Evolutionary conservation across 495 filamentous ascomycete species (phyloP).

Genomic region (Tetracladium marchalianum): DNA sequence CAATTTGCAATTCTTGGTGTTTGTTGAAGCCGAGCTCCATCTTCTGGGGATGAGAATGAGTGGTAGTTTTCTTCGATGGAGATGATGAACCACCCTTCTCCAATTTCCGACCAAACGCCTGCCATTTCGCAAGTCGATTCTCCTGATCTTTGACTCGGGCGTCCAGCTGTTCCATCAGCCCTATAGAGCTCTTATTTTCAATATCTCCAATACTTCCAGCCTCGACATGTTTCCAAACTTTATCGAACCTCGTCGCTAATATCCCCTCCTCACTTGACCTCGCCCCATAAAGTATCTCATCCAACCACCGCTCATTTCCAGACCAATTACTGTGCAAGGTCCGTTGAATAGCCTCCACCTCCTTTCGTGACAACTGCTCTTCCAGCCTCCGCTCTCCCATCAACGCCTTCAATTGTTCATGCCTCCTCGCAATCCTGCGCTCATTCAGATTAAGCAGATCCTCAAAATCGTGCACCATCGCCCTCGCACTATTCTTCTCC

Average conservation of each 20-base stretch:
- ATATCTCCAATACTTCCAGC: slow-evolving; percentile 42
- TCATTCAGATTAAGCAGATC: slow-evolving; percentile 44
- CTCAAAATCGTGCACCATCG: slow-evolving; percentile 45
- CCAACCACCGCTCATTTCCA: slow-evolving; percentile 59
- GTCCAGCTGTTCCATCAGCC: slow-evolving; percentile 53
- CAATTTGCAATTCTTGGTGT: slow-evolving; percentile 26
- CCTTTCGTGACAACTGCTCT: slow-evolving; percentile 25
- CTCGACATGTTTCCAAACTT: slow-evolving; percentile 54
- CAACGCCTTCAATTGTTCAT: slow-evolving; percentile 28
- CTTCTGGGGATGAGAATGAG: not conserved
- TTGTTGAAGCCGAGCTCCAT: slow-evolving; percentile 39
- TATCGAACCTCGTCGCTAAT: slow-evolving; percentile 51
- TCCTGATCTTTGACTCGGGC: slow-evolving; percentile 49
- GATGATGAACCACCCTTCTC: slow-evolving; percentile 19
- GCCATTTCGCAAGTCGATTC: slow-evolving; percentile 59
- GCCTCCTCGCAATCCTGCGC: slow-evolving; percentile 28
- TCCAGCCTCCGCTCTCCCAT: not conserved
- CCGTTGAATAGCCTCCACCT: slow-evolving; percentile 33
- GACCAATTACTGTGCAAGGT: slow-evolving; percentile 63
- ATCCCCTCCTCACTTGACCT: slow-evolving; percentile 49
- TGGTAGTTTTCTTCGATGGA: slow-evolving; percentile 8
- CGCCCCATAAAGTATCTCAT: slow-evolving; percentile 51
- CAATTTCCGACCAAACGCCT: slow-evolving; percentile 48
- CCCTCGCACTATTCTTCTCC: slow-evolving; percentile 44
- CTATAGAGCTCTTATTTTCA: slow-evolving; percentile 27